Percentiles rank a stretch among this genome's conserved stretches.
phyloP scores from a whole-genome alignment of 2,329 filamentous ascomycete species.

The Alternaria postmessia region DNA sequence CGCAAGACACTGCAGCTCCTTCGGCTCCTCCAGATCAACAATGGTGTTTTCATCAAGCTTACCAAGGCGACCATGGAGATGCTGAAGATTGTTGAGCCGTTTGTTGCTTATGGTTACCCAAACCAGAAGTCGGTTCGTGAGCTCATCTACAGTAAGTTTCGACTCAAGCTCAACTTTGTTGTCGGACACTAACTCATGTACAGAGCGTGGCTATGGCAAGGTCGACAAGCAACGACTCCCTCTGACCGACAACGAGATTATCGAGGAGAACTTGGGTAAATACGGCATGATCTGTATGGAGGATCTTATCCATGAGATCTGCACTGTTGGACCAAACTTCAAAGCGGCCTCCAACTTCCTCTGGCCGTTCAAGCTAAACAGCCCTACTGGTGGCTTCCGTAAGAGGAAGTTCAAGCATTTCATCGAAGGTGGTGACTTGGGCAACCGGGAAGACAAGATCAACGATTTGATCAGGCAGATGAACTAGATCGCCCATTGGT shows the following conservation, averaged over 20 bases:
- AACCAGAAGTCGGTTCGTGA: constrained; percentile 99
- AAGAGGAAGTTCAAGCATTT: constrained; percentile 99
- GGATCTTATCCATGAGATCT: constrained; percentile 98
- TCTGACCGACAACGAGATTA: constrained; percentile 96
- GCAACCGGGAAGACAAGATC: constrained; percentile 99
- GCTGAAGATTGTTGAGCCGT: constrained; percentile 97
- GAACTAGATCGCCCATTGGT: constrained; percentile 73
- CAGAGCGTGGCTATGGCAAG: constrained; percentile 91
- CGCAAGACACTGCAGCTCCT: constrained; percentile 99
- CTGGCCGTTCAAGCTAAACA: constrained; percentile 99
- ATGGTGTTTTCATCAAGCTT: constrained; percentile 95
- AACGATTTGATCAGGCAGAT: constrained; percentile 96
- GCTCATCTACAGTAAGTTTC: constrained; percentile 96
- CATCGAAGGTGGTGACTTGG: constrained; percentile 97
- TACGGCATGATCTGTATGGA: constrained; percentile 98
- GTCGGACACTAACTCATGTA: constrained; percentile 15
- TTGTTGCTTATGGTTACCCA: constrained; percentile 98
- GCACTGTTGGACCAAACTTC: constrained; percentile 95
- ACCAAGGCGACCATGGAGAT: constrained; percentile 98
- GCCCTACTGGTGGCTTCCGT: constrained; percentile 96
- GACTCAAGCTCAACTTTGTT: constrained; percentile 65
- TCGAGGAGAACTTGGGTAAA: constrained; percentile 96
- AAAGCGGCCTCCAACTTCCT: constrained; percentile 99
- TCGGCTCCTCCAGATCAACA: constrained; percentile 99
- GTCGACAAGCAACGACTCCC: constrained; percentile 97